These are phyloP conservation scores for Ustilago loliicola DNA, from an alignment of 1,284 basidiomycete genomes.

Conservation along the genomic window DNA sequence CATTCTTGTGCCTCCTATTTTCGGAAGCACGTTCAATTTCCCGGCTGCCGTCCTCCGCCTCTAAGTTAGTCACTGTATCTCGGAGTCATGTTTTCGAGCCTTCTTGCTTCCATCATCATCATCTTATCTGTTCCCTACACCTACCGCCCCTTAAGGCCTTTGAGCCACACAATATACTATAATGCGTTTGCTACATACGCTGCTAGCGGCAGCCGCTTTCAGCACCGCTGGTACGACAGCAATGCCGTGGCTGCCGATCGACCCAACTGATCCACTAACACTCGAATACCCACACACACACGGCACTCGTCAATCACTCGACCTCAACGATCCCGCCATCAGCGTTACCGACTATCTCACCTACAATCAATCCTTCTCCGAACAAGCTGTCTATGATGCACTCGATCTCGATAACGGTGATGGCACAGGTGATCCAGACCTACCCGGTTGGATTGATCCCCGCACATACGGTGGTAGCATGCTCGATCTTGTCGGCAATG, in stretches of 20 bases:
- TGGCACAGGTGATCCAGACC: constrained; percentile 39
- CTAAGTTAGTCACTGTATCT: too few relatives aligned
- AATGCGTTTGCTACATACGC: constrained; percentile 31
- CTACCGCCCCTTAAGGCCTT: neutral
- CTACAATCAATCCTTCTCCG: constrained; percentile 45
- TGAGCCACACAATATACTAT: neutral
- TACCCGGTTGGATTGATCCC: constrained; percentile 59
- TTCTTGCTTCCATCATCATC: neutral
- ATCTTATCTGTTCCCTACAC: neutral
- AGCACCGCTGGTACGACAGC: constrained; percentile 3
- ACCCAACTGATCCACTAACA: constrained; percentile 21
- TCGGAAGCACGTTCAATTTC: neutral
- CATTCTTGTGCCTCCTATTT: constrained; percentile 5
- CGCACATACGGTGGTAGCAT: constrained; percentile 56
- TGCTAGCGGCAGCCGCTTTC: constrained; percentile 9
- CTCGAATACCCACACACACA: constrained; percentile 4
- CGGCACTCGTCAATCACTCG: constrained; percentile 34
- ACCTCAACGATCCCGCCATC: constrained; percentile 35
- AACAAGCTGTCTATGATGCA: constrained; percentile 41
- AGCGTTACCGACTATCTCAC: constrained; percentile 23
- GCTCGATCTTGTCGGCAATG: constrained; percentile 75
- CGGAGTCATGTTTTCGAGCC: constrained; percentile 1
- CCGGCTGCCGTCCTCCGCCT: constrained; percentile 1
- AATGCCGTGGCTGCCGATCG: constrained; percentile 36
- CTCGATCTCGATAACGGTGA: constrained; percentile 50